Conservation (phyloP, 2,329 filamentous ascomycete species). For the Emergomyces pasteurianus region DNA sequence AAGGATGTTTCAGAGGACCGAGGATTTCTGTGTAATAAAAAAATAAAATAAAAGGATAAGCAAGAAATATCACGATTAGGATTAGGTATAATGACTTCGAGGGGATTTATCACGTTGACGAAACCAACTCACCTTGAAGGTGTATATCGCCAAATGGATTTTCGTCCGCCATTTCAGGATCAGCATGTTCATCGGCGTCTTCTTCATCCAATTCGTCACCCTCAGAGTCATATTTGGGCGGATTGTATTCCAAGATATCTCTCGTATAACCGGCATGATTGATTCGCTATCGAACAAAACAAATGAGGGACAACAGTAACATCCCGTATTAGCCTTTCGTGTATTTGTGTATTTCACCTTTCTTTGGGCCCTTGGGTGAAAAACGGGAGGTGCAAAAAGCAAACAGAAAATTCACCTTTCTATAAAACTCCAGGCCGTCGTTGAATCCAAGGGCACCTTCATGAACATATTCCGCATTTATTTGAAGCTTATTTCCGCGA, state of each 20-base stretch:
- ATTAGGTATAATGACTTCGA: not conserved
- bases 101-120: not conserved
- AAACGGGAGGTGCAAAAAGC: not conserved
- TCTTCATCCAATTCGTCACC: conserved; percentile 49
- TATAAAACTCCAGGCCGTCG: conserved; percentile 41
- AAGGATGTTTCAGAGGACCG: conserved; percentile 49
- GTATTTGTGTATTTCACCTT: not conserved
- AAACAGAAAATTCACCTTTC: conserved; percentile 36
- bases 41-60: not conserved
- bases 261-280: conserved; percentile 51
- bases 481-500: conserved; percentile 50
- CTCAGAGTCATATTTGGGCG: conserved; percentile 50
- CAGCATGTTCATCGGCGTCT: conserved; percentile 47
- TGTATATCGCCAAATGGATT: conserved; percentile 49
- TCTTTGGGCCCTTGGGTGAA: not conserved
- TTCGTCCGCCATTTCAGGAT: conserved; percentile 45
- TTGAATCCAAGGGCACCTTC: conserved; percentile 42
- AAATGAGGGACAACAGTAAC: not conserved
- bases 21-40: conserved; percentile 38
- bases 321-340: not conserved
- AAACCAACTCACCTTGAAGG: conserved; percentile 39
- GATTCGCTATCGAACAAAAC: conserved; percentile 35
- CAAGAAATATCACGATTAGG: not conserved
- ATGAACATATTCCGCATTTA: conserved; percentile 45
- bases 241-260: conserved; percentile 47